These are phyloP conservation scores for Lophium mytilinum DNA, from an alignment of 495 filamentous ascomycete species.

Conservation along the genomic window DNA sequence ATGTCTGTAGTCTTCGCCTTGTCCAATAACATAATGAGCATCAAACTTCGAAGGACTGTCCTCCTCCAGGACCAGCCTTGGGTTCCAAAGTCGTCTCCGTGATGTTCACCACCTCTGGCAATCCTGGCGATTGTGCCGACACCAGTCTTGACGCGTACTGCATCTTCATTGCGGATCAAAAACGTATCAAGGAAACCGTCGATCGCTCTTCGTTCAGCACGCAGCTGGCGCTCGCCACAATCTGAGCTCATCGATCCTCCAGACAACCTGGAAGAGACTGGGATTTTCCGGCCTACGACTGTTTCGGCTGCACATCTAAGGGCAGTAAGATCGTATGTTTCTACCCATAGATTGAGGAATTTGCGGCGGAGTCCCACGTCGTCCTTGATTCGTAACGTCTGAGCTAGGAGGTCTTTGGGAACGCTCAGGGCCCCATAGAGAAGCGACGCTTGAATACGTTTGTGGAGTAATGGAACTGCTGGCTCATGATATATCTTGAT, in stretches of 20 bases:
- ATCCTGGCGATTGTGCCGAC: slow-evolving; percentile 23
- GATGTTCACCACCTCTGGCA: slow-evolving; percentile 15
- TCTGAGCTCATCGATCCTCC: slow-evolving; percentile 20
- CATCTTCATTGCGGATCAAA: slow-evolving; percentile 53
- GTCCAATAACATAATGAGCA: slow-evolving; percentile 55
- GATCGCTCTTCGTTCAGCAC: slow-evolving; percentile 36
- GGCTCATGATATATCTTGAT: slow-evolving; percentile 50
- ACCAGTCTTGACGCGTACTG: slow-evolving; percentile 24
- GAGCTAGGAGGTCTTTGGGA: slow-evolving; percentile 44
- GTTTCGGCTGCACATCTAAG: slow-evolving; percentile 51
- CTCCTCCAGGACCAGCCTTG: slow-evolving; percentile 44
- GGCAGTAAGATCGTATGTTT: slow-evolving; percentile 46
- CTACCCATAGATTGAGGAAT: slow-evolving; percentile 51
- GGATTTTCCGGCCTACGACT: slow-evolving; percentile 50
- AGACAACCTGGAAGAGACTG: slow-evolving; percentile 19
- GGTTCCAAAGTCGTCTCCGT: slow-evolving; percentile 34
- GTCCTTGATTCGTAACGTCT: slow-evolving; percentile 42
- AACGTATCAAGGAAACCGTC: slow-evolving; percentile 51
- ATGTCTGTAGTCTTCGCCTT: slow-evolving; percentile 37
- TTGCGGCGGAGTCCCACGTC: slow-evolving; percentile 52
- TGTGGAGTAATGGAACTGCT: slow-evolving; percentile 45
- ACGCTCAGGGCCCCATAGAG: slow-evolving; percentile 52
- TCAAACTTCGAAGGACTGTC: slow-evolving; percentile 51
- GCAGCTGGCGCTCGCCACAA: slow-evolving; percentile 17
- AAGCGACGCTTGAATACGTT: slow-evolving; percentile 55